Conservation (phyloP, 2,329 filamentous ascomycete genomes). For the Ascochyta fabae region DNA sequence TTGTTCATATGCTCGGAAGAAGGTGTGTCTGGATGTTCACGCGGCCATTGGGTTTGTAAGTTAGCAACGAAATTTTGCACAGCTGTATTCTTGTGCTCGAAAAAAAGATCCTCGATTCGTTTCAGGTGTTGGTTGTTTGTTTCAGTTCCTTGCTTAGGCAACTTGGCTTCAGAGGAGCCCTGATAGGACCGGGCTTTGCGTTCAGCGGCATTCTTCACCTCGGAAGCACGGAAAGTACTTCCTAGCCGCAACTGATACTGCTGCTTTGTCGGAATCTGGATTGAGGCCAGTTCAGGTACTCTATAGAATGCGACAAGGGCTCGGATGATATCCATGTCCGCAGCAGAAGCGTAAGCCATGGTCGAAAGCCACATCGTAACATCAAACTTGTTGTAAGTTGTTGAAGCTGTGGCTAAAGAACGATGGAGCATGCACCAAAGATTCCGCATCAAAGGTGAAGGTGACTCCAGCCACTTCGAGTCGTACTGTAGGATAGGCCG, state of each 20-base stretch:
- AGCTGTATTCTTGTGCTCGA: constrained; percentile 8
- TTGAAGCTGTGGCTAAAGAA: constrained; percentile 2
- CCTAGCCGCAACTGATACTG: constrained; percentile 19
- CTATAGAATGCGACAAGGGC: constrained; percentile 29
- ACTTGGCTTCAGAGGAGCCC: constrained; percentile 18
- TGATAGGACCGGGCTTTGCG: constrained; percentile 7
- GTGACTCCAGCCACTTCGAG: constrained; percentile 28
- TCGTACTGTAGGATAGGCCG: constrained; percentile 24
- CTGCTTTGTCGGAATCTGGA: constrained; percentile 15
- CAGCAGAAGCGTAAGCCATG: constrained; percentile 28
- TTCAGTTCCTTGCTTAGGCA: constrained; percentile 23
- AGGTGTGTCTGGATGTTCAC: constrained; percentile 16
- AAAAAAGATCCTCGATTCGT: constrained; percentile 16
- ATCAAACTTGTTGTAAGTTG: constrained; percentile 22
- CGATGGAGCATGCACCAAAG: constrained; percentile 36
- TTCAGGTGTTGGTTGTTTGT: constrained; percentile 12
- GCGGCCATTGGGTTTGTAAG: constrained; percentile 31
- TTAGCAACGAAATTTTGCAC: constrained; percentile 16
- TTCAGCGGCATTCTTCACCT: constrained; percentile 4
- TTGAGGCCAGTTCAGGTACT: constrained; percentile 6
- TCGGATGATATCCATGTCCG: constrained; percentile 33
- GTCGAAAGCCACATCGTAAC: constrained; percentile 37
- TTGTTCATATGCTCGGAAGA: not conserved
- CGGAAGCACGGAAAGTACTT: not conserved
- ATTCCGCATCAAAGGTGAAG: constrained; percentile 11